Conservation (phyloP, 1,284 basidiomycete species). For the Cutaneotrichosporon sp. region DNA sequence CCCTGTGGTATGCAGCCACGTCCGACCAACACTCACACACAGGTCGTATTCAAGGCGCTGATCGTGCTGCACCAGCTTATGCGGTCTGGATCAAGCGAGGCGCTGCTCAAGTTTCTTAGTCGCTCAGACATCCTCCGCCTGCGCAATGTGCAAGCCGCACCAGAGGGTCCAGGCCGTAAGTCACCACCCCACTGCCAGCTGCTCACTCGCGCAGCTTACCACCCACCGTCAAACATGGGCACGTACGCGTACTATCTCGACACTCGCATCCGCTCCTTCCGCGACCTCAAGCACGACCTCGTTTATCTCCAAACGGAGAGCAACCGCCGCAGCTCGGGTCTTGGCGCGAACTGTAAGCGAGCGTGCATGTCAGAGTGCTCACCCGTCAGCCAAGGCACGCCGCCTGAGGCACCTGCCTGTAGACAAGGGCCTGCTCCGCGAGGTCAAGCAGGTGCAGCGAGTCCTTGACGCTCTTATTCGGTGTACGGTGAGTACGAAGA, state of each 20-base stretch:
- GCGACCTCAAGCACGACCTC: constrained; percentile 87
- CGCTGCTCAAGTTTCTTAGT: constrained; percentile 76
- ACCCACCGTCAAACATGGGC: constrained; percentile 76
- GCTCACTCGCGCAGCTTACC: constrained; percentile 58
- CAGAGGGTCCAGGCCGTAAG: not conserved
- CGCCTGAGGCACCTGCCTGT: constrained; percentile 88
- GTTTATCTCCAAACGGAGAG: constrained; percentile 83
- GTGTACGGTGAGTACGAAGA: constrained; percentile 49
- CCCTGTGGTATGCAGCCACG: constrained; percentile 60
- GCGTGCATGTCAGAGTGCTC: not conserved
- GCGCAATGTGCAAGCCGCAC: constrained; percentile 65
- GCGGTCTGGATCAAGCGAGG: constrained; percentile 85
- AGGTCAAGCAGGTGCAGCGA: constrained; percentile 83
- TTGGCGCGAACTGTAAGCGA: constrained; percentile 40
- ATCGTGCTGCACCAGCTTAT: constrained; percentile 95
- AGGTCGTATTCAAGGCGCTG: constrained; percentile 95
- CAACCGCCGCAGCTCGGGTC: constrained; percentile 59
- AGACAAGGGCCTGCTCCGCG: constrained; percentile 88
- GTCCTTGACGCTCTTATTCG: constrained; percentile 82
- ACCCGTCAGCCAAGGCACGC: constrained; percentile 48
- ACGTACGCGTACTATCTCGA: constrained; percentile 88
- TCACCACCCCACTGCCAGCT: not conserved
- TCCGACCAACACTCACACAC: constrained; percentile 4
- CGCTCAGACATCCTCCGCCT: constrained; percentile 71
- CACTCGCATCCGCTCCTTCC: constrained; percentile 78